Percentiles rank a stretch among this genome's conserved stretches.
phyloP scores from a whole-genome alignment of 768 basidiomycete species.

The Trichaptum fuscoviolaceum region DNA sequence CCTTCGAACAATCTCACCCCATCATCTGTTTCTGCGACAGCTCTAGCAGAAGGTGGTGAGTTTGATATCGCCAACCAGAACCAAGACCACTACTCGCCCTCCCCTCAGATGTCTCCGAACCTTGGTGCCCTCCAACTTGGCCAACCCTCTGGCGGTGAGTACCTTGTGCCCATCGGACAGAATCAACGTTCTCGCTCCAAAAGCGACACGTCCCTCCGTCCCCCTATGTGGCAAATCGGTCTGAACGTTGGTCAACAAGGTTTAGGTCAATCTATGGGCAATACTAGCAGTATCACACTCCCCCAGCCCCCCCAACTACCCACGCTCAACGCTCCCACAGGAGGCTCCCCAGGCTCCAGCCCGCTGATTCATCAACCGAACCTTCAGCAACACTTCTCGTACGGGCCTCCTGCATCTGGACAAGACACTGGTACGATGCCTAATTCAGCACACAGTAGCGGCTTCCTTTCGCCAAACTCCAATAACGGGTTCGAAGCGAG shows the following conservation, averaged over 20 bases:
- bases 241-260: background rate
- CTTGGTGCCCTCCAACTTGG: slow-evolving; percentile 7
- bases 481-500: background rate
- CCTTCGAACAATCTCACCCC: background rate
- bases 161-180: background rate
- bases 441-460: background rate
- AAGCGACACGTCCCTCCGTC: slow-evolving; percentile 54
- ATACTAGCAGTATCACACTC: background rate
- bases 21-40: background rate
- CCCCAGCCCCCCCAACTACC: background rate
- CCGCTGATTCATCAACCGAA: background rate
- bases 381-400: background rate
- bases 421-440: background rate
- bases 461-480: background rate
- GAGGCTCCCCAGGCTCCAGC: background rate
- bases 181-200: slow-evolving; percentile 47
- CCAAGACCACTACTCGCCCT: background rate
- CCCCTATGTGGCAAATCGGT: slow-evolving; percentile 43
- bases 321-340: background rate
- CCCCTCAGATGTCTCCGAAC: background rate
- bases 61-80: background rate
- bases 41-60: background rate
- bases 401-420: background rate
- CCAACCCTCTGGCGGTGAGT: background rate
- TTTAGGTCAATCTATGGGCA: background rate